Base-by-base conservation (phyloP, 2,329 filamentous ascomycete genomes). In the Capronia coronata region DNA sequence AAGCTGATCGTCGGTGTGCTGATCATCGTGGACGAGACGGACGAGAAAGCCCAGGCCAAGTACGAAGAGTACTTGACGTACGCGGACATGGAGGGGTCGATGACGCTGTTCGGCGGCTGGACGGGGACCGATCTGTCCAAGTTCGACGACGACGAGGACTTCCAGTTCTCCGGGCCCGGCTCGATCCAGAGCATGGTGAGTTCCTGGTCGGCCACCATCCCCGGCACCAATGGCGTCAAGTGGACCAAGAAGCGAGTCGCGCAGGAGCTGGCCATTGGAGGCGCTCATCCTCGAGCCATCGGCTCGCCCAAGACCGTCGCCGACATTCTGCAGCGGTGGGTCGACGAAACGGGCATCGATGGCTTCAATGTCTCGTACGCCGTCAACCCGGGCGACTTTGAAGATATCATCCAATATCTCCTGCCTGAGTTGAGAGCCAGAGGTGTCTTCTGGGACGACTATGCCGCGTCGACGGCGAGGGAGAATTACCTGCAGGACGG, bases 271-370 rank as follows among this genome's bases (percentile, higher is more conserved):
- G 63, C 71, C 1, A 68, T 76, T 19, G 74, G 75, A 3, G 72
- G 74, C 0, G 61, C 75, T 14, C 71, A 71, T 0, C 72, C 74
- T 0, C 68, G 75, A 1, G 61, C 65, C 3, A 67, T 78, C 11
- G 76, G 84, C 0, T 85, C 81, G 0, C 69, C 83, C 0, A 64
- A 72, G 13, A 76, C 79, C 56, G 81, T 87, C 1, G 84, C 80
- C 0, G 82, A 87, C 61, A 73, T 76, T 34, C 71, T 87, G 45
- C 80, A 87, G 65, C 65, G 70, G 0, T 87, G 83, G 83, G 71
- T 86, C 0, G 61, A 70, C 3, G 82, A 86, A 62, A 82, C 80
- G 0, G 83, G 84, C 56, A 76, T 87, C 1, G 84, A 87, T 62
- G 83, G 84, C 0, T 88, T 88, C 66, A 88, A 87, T 57, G 50